These are phyloP conservation scores for Ganoderma boninense DNA, from an alignment of 1,284 basidiomycete genomes.

Conservation along the genomic window DNA sequence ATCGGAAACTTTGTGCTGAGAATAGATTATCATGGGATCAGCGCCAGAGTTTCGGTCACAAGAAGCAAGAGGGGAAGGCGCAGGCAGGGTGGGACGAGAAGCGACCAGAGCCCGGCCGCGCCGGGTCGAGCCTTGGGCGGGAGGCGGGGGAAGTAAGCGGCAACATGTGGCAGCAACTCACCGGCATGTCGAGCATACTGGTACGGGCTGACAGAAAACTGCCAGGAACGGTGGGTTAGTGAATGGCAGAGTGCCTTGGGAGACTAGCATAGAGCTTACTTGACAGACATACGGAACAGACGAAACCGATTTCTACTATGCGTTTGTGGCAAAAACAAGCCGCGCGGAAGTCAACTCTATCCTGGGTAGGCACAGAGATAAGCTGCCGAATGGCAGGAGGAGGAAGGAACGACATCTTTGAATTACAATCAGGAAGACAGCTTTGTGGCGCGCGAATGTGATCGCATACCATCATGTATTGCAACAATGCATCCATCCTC, in stretches of 20 bases:
- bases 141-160: constrained; percentile 10
- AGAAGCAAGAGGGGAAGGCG: neutral
- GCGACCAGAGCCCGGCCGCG: constrained; percentile 19
- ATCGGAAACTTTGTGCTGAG: constrained; percentile 92
- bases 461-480: constrained; percentile 79
- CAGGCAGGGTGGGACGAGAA: constrained; percentile 15
- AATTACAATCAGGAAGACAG: neutral
- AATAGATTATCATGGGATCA: constrained; percentile 13
- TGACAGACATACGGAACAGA: constrained; percentile 95
- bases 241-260: neutral
- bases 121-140: constrained; percentile 7
- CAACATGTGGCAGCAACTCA: constrained; percentile 44
- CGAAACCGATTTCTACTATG: constrained; percentile 96
- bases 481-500: constrained; percentile 83
- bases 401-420: constrained; percentile 91
- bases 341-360: constrained; percentile 95
- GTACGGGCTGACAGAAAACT: constrained; percentile 88
- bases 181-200: constrained; percentile 94
- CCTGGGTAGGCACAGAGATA: constrained; percentile 90
- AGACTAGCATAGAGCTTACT: constrained; percentile 62
- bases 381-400: constrained; percentile 80
- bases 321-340: constrained; percentile 99
- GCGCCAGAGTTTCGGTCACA: neutral
- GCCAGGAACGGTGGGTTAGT: constrained; percentile 14
- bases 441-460: constrained; percentile 4